A percentile compares a stretch with the other conserved stretches of the same genome.
Conservation (phyloP, 768 basidiomycete species). For the Crepidotus variabilis region DNA sequence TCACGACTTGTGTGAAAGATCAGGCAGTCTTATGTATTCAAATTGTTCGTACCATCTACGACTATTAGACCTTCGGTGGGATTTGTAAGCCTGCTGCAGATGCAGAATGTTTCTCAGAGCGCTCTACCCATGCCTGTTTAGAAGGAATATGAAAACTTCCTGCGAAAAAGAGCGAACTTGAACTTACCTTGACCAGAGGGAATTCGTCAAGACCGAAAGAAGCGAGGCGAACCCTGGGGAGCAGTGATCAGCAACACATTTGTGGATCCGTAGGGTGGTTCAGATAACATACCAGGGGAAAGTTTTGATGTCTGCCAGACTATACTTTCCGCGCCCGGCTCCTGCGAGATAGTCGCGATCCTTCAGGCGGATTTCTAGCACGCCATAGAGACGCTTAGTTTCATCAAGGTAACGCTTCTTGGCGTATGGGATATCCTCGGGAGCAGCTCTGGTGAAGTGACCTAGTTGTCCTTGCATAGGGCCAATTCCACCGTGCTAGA, state of each 20-base stretch:
- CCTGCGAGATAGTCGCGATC: slow-evolving; percentile 79
- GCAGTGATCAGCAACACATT: not conserved
- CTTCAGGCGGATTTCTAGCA: slow-evolving; percentile 73
- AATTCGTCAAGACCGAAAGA: not conserved
- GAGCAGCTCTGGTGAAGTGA: slow-evolving; percentile 63
- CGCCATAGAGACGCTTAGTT: slow-evolving; percentile 79
- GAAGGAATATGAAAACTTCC: not conserved
- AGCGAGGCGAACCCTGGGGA: not conserved
- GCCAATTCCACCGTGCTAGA: slow-evolving; percentile 73
- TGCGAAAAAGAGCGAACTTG: not conserved
- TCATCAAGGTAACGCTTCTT: slow-evolving; percentile 77
- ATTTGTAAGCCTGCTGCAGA: not conserved
- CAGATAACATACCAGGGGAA: slow-evolving; percentile 48
- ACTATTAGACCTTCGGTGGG: no score
- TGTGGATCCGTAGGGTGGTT: not conserved
- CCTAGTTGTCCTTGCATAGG: slow-evolving; percentile 90
- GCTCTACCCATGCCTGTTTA: not conserved
- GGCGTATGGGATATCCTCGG: slow-evolving; percentile 66
- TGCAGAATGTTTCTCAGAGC: not conserved
- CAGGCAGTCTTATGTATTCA: no score
- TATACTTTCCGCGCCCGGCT: slow-evolving; percentile 61
- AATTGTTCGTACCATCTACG: no score
- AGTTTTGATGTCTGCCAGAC: slow-evolving; percentile 70
- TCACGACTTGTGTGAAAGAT: no score
- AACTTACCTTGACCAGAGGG: not conserved